phyloP scores from a whole-genome alignment of 75 land plant species.

The Pinus taeda region DNA sequence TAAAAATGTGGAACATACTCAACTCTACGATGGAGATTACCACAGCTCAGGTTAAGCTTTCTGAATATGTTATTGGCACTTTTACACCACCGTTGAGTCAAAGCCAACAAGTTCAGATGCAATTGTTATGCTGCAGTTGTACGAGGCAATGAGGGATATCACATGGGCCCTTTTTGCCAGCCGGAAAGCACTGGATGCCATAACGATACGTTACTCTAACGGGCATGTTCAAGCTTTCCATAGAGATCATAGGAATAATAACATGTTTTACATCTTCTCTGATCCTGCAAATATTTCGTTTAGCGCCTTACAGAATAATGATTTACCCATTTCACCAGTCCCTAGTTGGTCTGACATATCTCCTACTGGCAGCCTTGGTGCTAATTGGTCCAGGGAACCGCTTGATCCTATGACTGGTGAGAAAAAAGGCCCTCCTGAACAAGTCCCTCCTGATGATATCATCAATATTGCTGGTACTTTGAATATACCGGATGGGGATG shows the following conservation, averaged over 20 bases:
- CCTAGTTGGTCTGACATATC: slow-evolving; percentile 30
- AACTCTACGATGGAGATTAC: slow-evolving; percentile 69
- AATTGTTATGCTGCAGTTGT: slow-evolving; percentile 35
- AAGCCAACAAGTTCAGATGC: not conserved
- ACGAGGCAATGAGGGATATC: slow-evolving; percentile 57
- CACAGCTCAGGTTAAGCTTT: slow-evolving; percentile 58
- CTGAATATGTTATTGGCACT: slow-evolving; percentile 51
- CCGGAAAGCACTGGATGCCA: slow-evolving; percentile 61
- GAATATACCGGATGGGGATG: slow-evolving; percentile 47
- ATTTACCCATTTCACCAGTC: slow-evolving; percentile 14
- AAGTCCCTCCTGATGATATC: slow-evolving; percentile 46
- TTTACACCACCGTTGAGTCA: slow-evolving; percentile 23
- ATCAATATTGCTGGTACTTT: slow-evolving; percentile 53
- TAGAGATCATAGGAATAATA: slow-evolving; percentile 50
- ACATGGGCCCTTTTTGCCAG: slow-evolving; percentile 77
- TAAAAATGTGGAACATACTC: slow-evolving; percentile 71
- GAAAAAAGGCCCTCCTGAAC: slow-evolving; percentile 24
- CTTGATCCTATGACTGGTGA: slow-evolving; percentile 51
- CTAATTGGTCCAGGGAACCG: slow-evolving; percentile 48
- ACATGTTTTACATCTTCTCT: slow-evolving; percentile 57
- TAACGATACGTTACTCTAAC: slow-evolving; percentile 57
- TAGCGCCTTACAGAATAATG: not conserved
- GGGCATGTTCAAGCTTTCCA: slow-evolving; percentile 75
- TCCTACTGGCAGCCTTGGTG: slow-evolving; percentile 23
- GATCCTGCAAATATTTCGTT: slow-evolving; percentile 35